Evolutionary conservation across 2,329 filamentous ascomycete genomes (phyloP), one percentile per base, ranked within the genome.

Genomic region (Colletotrichum tropicicola): DNA sequence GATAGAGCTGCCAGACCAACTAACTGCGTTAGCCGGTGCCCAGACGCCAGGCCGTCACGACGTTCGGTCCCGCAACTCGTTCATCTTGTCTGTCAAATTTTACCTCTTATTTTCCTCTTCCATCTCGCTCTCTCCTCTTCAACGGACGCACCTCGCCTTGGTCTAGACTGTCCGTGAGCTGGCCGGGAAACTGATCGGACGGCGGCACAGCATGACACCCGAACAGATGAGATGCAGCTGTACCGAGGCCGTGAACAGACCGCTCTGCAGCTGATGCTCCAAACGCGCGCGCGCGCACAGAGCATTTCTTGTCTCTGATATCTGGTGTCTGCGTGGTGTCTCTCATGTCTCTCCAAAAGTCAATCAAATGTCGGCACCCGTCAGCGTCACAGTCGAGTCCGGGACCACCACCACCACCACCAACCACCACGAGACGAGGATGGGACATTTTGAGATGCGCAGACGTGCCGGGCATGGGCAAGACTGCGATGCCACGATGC

Each of bases 51-150:
- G n/a, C 30, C 59, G 39, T 52, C 17, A 21, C 23, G 58, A 51
- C 28, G 37, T 39, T 41, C 32, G 25, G 51, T 21, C 52, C 59
- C 43, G 59, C 59, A 49, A 15, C 35, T 60, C 41, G 53, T 58
- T 13, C 27, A 27, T 49, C 8, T 13, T 3, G 12, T 13, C 32
- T 35, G 32, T 35, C n/a, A 21, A 25, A 23, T 17, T 56, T n/a
- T 43, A 10, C 19, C 7, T 43, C n/a, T 15, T 37, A 19, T 44
- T 28, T 53, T 37, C n/a, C 27, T 35, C 19, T 35, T 19, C 30
- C 30, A 9, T 13, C 30, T 35, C 9, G 9, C 30, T 51, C 32
- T 7, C n/a, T 21, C 41, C 2, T 27, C 19, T 27, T 28, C 32
- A 53, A 48, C 19, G 59, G 41, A 17, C 39, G n/a, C 10, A 9